A percentile compares a stretch with the other conserved stretches of the same genome.
These are phyloP conservation scores for Garcia nutans DNA, from an alignment of 345 rosid genomes.

Conservation along the genomic window DNA sequence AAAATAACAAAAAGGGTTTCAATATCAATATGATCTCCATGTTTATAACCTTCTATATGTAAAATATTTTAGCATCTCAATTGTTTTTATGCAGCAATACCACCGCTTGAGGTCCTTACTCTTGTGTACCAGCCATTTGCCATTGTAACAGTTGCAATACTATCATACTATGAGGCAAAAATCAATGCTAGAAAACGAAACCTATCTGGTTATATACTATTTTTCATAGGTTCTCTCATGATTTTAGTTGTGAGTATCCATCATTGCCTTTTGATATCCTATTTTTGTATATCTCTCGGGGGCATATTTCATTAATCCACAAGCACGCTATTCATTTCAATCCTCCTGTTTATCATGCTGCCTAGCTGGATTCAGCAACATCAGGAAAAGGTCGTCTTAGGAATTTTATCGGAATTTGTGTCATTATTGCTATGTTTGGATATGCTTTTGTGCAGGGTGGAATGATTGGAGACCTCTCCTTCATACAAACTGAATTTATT, in stretches of 20 bases:
- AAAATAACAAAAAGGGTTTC: too few species aligned
- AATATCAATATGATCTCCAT: too few species aligned
- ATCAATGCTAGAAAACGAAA: slow-evolving; percentile 67
- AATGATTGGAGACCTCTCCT: slow-evolving; percentile 85
- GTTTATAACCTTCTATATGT: too few species aligned
- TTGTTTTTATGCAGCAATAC: slow-evolving; percentile 7
- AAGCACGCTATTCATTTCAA: neutral
- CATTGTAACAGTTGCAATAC: slow-evolving; percentile 49
- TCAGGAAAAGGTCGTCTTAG: slow-evolving; percentile 73
- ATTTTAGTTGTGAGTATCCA: slow-evolving; percentile 61
- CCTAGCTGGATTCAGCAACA: slow-evolving; percentile 75
- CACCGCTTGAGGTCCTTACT: slow-evolving; percentile 71
- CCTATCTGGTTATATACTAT: slow-evolving; percentile 62
- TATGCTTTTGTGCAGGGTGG: slow-evolving; percentile 86
- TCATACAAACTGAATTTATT: slow-evolving; percentile 61
- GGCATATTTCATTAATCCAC: neutral
- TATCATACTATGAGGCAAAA: slow-evolving; percentile 66
- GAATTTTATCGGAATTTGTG: slow-evolving; percentile 65
- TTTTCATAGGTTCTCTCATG: slow-evolving; percentile 50
- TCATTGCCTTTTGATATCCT: neutral
- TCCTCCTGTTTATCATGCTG: neutral
- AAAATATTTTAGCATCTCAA: neutral
- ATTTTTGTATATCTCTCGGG: neutral
- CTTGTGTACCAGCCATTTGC: slow-evolving; percentile 83
- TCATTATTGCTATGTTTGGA: slow-evolving; percentile 60